phyloP scores from a whole-genome alignment of 1,139 yeast genomes.

The Debaryomyces psychrophilus region DNA sequence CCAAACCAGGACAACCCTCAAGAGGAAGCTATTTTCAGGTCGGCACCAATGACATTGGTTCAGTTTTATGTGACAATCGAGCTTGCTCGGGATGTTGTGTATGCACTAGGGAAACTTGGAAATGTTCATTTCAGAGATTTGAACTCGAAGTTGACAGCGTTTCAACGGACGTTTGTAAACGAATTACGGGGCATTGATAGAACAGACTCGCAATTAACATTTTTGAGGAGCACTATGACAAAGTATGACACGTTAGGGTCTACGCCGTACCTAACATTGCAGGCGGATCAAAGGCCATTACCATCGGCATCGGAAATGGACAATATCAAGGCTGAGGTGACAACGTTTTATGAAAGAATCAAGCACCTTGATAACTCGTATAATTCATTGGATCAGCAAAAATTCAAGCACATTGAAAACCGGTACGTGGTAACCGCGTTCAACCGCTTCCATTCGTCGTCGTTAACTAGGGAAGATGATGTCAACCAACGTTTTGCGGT shows the following conservation, averaged over 20 bases:
- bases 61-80: slow-evolving; percentile 93
- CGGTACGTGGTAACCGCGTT: slow-evolving; percentile 35
- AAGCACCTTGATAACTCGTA: slow-evolving; percentile 39
- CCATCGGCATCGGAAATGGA: slow-evolving; percentile 39
- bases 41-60: slow-evolving; percentile 93
- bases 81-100: slow-evolving; percentile 83
- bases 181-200: slow-evolving; percentile 65
- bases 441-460: slow-evolving; percentile 32
- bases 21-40: slow-evolving; percentile 48
- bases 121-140: slow-evolving; percentile 88
- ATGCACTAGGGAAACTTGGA: slow-evolving; percentile 79
- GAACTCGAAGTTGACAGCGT: slow-evolving; percentile 74
- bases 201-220: slow-evolving; percentile 33
- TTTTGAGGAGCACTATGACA: slow-evolving; percentile 39
- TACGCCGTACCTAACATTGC: slow-evolving; percentile 28
- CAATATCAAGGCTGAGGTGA: slow-evolving; percentile 25
- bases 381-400: slow-evolving; percentile 26
- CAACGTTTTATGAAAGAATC: slow-evolving; percentile 29
- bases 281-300: slow-evolving; percentile 32
- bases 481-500: slow-evolving; percentile 15
- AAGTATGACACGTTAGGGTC: slow-evolving; percentile 31
- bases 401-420: slow-evolving; percentile 34
- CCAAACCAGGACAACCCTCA: not conserved
- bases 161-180: slow-evolving; percentile 83
- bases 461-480: slow-evolving; percentile 16